These are phyloP conservation scores for Nemania serpens DNA, from an alignment of 2,329 filamentous ascomycete genomes.

Conservation along the genomic window DNA sequence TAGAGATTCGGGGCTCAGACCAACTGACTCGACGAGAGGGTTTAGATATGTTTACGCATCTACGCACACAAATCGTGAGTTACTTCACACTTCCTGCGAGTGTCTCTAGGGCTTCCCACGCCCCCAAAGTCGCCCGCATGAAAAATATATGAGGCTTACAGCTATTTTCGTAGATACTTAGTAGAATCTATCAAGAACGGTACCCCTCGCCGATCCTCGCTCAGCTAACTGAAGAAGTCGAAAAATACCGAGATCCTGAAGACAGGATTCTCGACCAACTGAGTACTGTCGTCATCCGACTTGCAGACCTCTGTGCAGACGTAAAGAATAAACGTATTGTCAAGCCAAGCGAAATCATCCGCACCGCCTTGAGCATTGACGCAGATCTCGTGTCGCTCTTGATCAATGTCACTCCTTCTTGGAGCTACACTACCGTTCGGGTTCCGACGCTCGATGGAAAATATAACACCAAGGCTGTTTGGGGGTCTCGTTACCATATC, in stretches of 20 bases:
- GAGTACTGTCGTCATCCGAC: neutral
- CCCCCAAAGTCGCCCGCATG: neutral
- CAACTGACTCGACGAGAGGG: neutral
- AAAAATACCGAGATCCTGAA: neutral
- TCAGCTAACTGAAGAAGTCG: neutral
- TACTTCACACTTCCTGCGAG: neutral
- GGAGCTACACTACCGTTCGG: neutral
- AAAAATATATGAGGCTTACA: neutral
- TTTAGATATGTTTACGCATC: slow-evolving; percentile 4
- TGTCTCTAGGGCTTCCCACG: neutral
- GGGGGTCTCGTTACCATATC: slow-evolving; percentile 4
- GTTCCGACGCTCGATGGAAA: neutral
- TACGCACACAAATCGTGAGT: slow-evolving; percentile 4
- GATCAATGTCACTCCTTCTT: neutral
- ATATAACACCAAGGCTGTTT: neutral
- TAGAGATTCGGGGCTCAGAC: neutral
- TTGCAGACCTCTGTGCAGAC: neutral
- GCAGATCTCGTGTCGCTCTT: slow-evolving; percentile 3
- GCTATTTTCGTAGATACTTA: neutral
- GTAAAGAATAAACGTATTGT: neutral
- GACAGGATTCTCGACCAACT: slow-evolving; percentile 2
- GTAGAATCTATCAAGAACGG: slow-evolving; percentile 1
- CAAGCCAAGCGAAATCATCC: neutral
- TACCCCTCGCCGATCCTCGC: neutral
- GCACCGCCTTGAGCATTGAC: slow-evolving; percentile 3